Evolutionary conservation across 305 asterid species (phyloP), one percentile per base, ranked within the genome.

Genomic region (Fraxinus velutina): DNA sequence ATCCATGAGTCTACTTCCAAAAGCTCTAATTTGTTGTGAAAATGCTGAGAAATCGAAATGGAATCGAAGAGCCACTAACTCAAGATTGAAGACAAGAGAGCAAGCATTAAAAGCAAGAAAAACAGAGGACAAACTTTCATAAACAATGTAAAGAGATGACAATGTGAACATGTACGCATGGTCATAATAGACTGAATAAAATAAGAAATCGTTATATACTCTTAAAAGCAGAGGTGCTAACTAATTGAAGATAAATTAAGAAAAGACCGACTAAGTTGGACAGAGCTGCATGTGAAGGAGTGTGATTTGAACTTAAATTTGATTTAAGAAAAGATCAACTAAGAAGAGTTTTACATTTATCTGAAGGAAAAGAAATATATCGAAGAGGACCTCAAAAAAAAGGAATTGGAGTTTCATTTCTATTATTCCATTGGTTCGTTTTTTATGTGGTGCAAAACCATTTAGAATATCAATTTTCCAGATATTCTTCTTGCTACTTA

Each of bases 401-500:
- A 3, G 66, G 52, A 30, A 30, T 30, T 70, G 33, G 52, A 22
- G 34, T 47, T 71, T 55, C 47, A 71, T 15, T 73, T 76, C 66
- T 27, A 68, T 79, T 33, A 57, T 22, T 82, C 82, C 6, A 44
- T 6, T 47, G 64, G 42, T 81, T 15, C 0, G 50, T 50, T 68
- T 52, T 79, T 6, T 50, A 37, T 78, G 44, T 60, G 78, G 12
- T 6, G 10, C 66, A 17, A 5, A 62, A 62, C 24, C 27, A 62
- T 62, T 13, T 7, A 62, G 72, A 62, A 62, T 8, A 22, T 62
- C 72, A 8, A 8, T 62, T 62, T 21, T 17, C 19, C 74, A 73
- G 52, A 32, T 79, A 73, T 79, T 68, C n/a, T 62, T 73, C 80
- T 79, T 57, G 5, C 17, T 64, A 24, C 34, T 80, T 27, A 68